Evolutionary conservation across 306 rosid species (phyloP).

Genomic region (Oxytropis ochrocephala): DNA sequence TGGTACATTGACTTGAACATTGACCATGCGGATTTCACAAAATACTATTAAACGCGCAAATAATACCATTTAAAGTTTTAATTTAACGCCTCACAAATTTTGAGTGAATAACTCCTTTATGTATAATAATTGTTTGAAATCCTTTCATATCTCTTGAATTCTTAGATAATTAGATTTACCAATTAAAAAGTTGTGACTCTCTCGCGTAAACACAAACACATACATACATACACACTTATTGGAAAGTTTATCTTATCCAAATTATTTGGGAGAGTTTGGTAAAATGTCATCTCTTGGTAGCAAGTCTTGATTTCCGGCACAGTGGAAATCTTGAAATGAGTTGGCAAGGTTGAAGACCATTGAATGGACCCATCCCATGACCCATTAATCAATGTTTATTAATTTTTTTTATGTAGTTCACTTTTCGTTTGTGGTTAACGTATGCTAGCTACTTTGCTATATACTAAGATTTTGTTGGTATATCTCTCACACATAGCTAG

Average conservation of each 20-base stretch:
- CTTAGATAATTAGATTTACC: no score
- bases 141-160: no score
- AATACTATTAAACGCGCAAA: no score
- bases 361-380: constrained; percentile 23
- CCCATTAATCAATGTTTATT: neutral
- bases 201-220: no score
- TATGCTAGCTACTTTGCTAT: no score
- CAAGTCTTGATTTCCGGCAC: constrained; percentile 21
- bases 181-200: no score
- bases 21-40: no score
- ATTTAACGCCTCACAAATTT: no score
- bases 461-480: neutral
- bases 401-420: neutral
- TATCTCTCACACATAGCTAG: neutral
- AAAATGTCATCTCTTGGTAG: constrained; percentile 15
- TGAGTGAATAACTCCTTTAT: no score
- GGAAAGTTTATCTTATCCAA: neutral
- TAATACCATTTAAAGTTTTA: no score
- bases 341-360: constrained; percentile 22
- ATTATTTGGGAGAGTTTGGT: constrained; percentile 8
- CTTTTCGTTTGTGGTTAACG: constrained; percentile 4
- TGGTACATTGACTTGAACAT: no score
- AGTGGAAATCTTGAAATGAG: constrained; percentile 27
- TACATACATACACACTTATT: neutral
- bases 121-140: no score